phyloP scores from a whole-genome alignment of 257 asterid genomes.

The Knoxia roxburghii region DNA sequence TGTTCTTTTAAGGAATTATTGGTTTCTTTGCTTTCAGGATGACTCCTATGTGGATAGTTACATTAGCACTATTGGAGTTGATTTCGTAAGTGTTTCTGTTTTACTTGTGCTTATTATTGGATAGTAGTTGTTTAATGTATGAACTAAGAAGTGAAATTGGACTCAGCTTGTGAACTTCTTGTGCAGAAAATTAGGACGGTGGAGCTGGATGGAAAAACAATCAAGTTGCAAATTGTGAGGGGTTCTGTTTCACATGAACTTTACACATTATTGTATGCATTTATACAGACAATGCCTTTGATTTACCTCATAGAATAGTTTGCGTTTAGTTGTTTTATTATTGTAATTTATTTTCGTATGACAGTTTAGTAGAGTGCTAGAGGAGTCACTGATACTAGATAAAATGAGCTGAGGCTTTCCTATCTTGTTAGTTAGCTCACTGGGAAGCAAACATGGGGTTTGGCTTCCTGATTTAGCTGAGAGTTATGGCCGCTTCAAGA shows the following conservation, averaged over 20 bases:
- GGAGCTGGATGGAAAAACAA: conserved; percentile 92
- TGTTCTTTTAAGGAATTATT: not conserved
- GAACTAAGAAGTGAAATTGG: not conserved
- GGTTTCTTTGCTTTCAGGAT: conserved; percentile 53
- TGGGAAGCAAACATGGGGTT: not conserved
- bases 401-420: not conserved
- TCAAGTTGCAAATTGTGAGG: conserved; percentile 97
- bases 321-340: not conserved
- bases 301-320: not conserved
- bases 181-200: conserved; percentile 92
- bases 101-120: not conserved
- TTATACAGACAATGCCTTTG: too few species aligned
- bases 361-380: not conserved
- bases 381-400: not conserved
- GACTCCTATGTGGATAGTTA: conserved; percentile 98
- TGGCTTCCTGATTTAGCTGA: not conserved
- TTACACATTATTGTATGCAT: not conserved
- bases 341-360: not conserved
- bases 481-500: not conserved
- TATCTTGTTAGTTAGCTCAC: not conserved
- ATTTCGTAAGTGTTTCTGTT: conserved; percentile 53
- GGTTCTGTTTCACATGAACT: not conserved
- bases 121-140: not conserved
- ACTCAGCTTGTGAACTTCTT: not conserved
- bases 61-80: conserved; percentile 99